Conservation (phyloP, 1,284 basidiomycete genomes). For the Tylopilus sp. region DNA sequence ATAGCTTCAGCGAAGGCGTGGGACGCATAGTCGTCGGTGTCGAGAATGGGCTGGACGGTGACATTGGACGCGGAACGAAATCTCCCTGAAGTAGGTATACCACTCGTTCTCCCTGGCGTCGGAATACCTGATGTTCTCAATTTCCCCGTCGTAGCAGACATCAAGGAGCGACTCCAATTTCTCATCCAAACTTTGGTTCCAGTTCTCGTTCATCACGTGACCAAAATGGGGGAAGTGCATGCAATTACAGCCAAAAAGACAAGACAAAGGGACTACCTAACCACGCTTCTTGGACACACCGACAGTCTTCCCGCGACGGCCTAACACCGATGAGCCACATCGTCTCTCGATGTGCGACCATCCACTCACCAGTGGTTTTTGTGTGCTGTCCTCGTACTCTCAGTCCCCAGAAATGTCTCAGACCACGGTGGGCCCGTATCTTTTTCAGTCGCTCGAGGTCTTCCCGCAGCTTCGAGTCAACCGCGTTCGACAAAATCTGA, state of each 20-base stretch:
- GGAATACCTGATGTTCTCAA: constrained; percentile 55
- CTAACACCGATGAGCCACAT: constrained; percentile 36
- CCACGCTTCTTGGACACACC: constrained; percentile 92
- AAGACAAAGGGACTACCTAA: constrained; percentile 45
- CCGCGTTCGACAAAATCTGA: constrained; percentile 95
- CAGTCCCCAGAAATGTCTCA: constrained; percentile 96
- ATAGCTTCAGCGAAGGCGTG: constrained; percentile 73
- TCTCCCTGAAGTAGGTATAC: constrained; percentile 69
- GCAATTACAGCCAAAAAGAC: constrained; percentile 4
- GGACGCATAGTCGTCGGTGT: constrained; percentile 53
- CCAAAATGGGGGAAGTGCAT: not conserved
- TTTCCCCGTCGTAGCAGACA: constrained; percentile 50
- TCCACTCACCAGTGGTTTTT: constrained; percentile 87
- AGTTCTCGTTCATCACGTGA: constrained; percentile 23
- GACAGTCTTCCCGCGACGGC: constrained; percentile 87
- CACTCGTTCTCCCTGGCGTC: constrained; percentile 51
- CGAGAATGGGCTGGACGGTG: constrained; percentile 33
- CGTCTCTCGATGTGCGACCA: not conserved
- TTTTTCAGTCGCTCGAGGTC: constrained; percentile 99
- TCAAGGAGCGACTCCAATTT: constrained; percentile 8
- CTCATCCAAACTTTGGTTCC: too few relatives aligned
- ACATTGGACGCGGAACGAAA: constrained; percentile 60
- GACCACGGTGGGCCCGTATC: constrained; percentile 97
- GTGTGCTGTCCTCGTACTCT: constrained; percentile 98
- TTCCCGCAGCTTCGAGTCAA: constrained; percentile 98